Percentiles rank a stretch among this genome's conserved stretches.
phyloP scores from a whole-genome alignment of 2,329 filamentous ascomycete genomes.

The Fusarium sp. region DNA sequence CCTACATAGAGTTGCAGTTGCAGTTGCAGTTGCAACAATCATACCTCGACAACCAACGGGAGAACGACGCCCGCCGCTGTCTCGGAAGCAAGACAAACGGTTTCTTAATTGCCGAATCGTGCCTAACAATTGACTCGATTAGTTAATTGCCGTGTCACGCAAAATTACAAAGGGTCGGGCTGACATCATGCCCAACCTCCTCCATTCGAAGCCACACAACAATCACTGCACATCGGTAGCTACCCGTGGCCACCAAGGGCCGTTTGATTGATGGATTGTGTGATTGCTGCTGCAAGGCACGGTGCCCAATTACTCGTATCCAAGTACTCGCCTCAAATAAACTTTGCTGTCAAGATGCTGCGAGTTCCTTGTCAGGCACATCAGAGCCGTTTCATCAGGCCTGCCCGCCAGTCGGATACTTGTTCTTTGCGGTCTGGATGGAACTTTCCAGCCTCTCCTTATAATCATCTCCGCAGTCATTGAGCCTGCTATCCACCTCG shows the following conservation, averaged over 20 bases:
- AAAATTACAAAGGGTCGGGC: conserved; percentile 24
- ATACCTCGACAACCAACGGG: neutral
- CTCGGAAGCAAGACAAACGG: neutral
- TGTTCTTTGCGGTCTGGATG: neutral
- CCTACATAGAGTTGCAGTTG: too few species aligned
- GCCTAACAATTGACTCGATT: neutral
- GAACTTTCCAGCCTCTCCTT: neutral
- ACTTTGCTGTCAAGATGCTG: conserved; percentile 9
- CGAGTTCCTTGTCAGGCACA: conserved; percentile 2
- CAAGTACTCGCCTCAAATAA: neutral
- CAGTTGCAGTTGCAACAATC: too few species aligned
- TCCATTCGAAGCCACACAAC: conserved; percentile 30
- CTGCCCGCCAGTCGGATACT: too few species aligned
- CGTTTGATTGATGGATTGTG: conserved; percentile 28
- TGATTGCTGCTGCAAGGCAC: conserved; percentile 21
- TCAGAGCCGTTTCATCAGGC: neutral
- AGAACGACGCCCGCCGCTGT: neutral
- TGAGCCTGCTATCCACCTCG: conserved; percentile 5
- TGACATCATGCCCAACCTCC: conserved; percentile 42
- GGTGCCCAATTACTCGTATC: conserved; percentile 29
- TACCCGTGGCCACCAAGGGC: conserved; percentile 26
- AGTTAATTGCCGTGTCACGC: conserved; percentile 12
- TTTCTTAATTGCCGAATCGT: conserved; percentile 1
- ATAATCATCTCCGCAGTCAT: conserved; percentile 1
- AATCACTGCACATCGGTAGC: conserved; percentile 16